Evolutionary conservation across 495 filamentous ascomycete species (phyloP), one percentile per base, ranked within the genome.

Genomic region (Penicillium coffeae): DNA sequence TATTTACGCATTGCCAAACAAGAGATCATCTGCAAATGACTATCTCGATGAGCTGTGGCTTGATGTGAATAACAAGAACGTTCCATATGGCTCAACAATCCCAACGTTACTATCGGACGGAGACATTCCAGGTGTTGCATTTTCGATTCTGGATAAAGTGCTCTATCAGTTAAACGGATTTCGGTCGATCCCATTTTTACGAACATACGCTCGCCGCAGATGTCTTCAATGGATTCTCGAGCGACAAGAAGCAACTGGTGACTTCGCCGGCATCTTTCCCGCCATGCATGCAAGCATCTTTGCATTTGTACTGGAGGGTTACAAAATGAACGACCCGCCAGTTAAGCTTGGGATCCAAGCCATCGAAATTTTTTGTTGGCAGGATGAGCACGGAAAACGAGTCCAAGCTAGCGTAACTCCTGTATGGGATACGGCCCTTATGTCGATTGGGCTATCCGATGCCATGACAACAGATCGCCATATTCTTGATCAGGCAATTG

Each of bases 11-110:
- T 58, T 73, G 0, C 67, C 65, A 7, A 70, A 70, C 32, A 64
- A 69, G 1, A 45, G 3, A 1, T 59, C 47, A 3, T 45, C 41
- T 8, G 3, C 22, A 6, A 73, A 68, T 36, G 21, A 63, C 34
- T 72, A 58, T 38, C 47, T 75, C 8, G 70, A 75, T 34, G 71
- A 73, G 30, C 52, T 75, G 3, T 74, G 72, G 71, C 21, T 43
- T 7, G 46, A 69, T 19, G 57, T 58, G 0, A 33, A 9, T 0
- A 41, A 56, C 12, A 74, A 75, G 38, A 42, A 22, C 7, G 55
- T 65, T 1, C 54, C 66, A 1, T 69, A 68, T n/a, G n/a, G n/a
- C 42, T 22, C 42, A 6, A 36, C 10, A 1, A 20, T 56, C 0
- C 27, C 63, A 5, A 45, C 16, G 27, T 34, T 55, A 1, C n/a